Evolutionary conservation across 257 asterid genomes (phyloP).

Genomic region (Apocynum venetum): DNA sequence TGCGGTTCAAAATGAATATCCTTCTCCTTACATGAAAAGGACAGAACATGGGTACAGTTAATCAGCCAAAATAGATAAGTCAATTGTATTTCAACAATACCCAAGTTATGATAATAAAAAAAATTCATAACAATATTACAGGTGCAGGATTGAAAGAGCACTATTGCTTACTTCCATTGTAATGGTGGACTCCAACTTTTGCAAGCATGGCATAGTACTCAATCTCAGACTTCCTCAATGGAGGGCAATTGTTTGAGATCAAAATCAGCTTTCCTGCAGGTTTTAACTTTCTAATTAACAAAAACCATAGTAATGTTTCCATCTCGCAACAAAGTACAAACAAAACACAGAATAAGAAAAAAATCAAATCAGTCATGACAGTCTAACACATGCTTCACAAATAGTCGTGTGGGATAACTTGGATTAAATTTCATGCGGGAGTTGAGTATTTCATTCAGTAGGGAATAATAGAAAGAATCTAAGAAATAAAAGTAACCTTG

Average conservation of each 20-base stretch:
- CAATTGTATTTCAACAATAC: not conserved
- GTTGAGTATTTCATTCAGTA: too few species aligned
- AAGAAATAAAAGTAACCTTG: too few species aligned
- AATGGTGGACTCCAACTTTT: conserved; percentile 80
- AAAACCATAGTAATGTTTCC: not conserved
- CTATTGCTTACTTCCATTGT: conserved; percentile 60
- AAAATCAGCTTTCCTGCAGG: conserved; percentile 61
- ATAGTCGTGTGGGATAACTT: too few species aligned
- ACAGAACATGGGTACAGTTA: not conserved
- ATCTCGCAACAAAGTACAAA: not conserved
- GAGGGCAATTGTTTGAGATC: conserved; percentile 84
- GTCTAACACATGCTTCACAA: too few species aligned
- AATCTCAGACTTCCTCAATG: conserved; percentile 80
- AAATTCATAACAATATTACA: not conserved
- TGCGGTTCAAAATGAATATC: not conserved
- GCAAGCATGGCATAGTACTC: conserved; percentile 90
- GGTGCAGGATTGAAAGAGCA: not conserved
- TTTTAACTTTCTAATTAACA: not conserved
- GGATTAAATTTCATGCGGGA: too few species aligned
- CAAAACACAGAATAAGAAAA: not conserved
- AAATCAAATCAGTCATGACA: not conserved
- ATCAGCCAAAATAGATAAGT: not conserved
- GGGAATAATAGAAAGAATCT: too few species aligned
- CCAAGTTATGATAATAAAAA: not conserved
- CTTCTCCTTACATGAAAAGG: too few species aligned